Percentiles rank a stretch among this genome's conserved stretches.
These are phyloP conservation scores for Calocera cornea DNA, from an alignment of 768 basidiomycete species.

Conservation along the genomic window DNA sequence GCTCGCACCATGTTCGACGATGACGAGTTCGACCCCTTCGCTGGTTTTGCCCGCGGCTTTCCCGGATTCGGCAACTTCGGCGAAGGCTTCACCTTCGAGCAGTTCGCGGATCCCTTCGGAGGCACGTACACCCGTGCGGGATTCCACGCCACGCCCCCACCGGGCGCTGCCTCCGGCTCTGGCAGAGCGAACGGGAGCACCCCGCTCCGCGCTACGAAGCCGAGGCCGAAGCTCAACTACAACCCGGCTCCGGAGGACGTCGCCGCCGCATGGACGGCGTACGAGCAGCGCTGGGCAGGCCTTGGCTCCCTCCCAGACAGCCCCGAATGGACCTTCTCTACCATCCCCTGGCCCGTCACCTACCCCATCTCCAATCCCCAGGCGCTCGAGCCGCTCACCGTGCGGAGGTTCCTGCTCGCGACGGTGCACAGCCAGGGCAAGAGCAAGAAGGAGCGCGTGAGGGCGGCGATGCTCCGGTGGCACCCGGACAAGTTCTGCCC, in stretches of 20 bases:
- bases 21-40: conserved; percentile 12
- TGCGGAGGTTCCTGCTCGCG: conserved; percentile 10
- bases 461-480: conserved; percentile 14
- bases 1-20: conserved; percentile 1
- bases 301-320: background rate
- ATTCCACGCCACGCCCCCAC: conserved; percentile 3
- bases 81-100: background rate
- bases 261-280: conserved; percentile 11
- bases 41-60: conserved; percentile 3
- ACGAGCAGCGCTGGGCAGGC: conserved; percentile 13
- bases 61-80: background rate
- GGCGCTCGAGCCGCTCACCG: conserved; percentile 4
- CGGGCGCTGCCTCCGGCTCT: background rate
- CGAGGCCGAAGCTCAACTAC: background rate
- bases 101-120: background rate
- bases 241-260: conserved; percentile 4
- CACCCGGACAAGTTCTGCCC: conserved; percentile 15
- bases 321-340: conserved; percentile 4
- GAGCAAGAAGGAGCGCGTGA: conserved; percentile 8
- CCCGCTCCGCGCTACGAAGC: background rate
- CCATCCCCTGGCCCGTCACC: conserved; percentile 14
- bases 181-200: background rate
- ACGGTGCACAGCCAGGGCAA: conserved; percentile 6
- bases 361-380: conserved; percentile 1
- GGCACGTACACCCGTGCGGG: background rate